Evolutionary conservation across 108 stramenopile genomes (phyloP).

Genomic region (Skeletonema grethae): DNA sequence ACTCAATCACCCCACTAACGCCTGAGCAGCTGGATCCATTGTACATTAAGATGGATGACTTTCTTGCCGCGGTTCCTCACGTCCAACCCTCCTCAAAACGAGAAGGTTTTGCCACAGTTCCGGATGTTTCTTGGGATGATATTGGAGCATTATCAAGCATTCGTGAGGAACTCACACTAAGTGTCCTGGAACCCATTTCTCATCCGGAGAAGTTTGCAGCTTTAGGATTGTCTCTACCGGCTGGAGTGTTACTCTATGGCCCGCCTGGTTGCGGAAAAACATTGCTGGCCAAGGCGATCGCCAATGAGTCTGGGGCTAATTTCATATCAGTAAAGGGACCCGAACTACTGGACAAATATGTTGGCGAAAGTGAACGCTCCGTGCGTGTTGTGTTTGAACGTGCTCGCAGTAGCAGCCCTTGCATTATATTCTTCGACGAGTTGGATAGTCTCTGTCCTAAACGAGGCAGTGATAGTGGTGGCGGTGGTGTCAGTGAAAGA

Average conservation of each 20-base stretch:
- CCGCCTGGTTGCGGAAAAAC: slow-evolving; percentile 99
- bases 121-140: slow-evolving; percentile 97
- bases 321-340: slow-evolving; percentile 98
- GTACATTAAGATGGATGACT: slow-evolving; percentile 93
- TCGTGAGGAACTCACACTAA: slow-evolving; percentile 93
- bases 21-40: slow-evolving; percentile 78
- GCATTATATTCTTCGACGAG: slow-evolving; percentile 99
- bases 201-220: slow-evolving; percentile 92
- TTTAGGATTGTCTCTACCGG: slow-evolving; percentile 88
- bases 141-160: slow-evolving; percentile 89
- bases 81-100: slow-evolving; percentile 98
- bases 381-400: slow-evolving; percentile 92
- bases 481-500: slow-evolving; percentile 93
- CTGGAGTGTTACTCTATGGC: slow-evolving; percentile 93
- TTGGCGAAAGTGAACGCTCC: slow-evolving; percentile 96
- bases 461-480: slow-evolving; percentile 89
- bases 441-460: slow-evolving; percentile 95
- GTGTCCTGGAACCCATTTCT: slow-evolving; percentile 94
- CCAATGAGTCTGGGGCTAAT: slow-evolving; percentile 97
- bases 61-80: slow-evolving; percentile 88
- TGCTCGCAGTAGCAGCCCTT: slow-evolving; percentile 89
- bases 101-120: slow-evolving; percentile 99
- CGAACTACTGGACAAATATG: slow-evolving; percentile 91
- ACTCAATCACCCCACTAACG: slow-evolving; percentile 64
- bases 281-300: slow-evolving; percentile 97